Conservation (phyloP, 495 filamentous ascomycete genomes). For the Talaromyces proteolyticus region DNA sequence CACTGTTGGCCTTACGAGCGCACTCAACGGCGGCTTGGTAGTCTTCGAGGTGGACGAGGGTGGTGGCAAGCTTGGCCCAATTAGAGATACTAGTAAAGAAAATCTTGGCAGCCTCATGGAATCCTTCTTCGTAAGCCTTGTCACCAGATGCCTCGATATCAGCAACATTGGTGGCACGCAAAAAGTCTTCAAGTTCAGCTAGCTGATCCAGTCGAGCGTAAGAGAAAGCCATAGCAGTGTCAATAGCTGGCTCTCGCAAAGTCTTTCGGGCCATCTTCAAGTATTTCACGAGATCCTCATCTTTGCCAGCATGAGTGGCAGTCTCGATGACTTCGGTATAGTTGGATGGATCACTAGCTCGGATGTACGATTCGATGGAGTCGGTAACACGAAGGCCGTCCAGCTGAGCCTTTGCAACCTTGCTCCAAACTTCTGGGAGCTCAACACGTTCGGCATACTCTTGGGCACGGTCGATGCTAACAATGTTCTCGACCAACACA, state of each 20-base stretch:
- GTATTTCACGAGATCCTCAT: slow-evolving; percentile 96
- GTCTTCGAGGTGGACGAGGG: slow-evolving; percentile 89
- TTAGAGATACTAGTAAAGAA: slow-evolving; percentile 98
- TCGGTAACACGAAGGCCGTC: slow-evolving; percentile 92
- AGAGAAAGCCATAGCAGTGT: slow-evolving; percentile 90
- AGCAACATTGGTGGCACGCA: slow-evolving; percentile 89
- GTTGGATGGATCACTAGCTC: slow-evolving; percentile 87
- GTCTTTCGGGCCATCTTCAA: slow-evolving; percentile 97
- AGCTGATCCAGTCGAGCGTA: slow-evolving; percentile 89
- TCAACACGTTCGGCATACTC: slow-evolving; percentile 96
- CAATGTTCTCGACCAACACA: slow-evolving; percentile 93
- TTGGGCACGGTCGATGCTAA: slow-evolving; percentile 96
- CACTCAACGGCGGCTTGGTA: slow-evolving; percentile 99
- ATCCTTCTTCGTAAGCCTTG: slow-evolving; percentile 93
- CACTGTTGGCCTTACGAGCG: slow-evolving; percentile 97
- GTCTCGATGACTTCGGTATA: slow-evolving; percentile 95
- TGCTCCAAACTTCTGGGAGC: slow-evolving; percentile 97
- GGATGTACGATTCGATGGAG: slow-evolving; percentile 95
- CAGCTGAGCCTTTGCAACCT: slow-evolving; percentile 95
- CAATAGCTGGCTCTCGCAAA: slow-evolving; percentile 86
- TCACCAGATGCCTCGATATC: slow-evolving; percentile 95
- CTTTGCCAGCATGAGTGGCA: slow-evolving; percentile 92
- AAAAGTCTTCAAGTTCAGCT: slow-evolving; percentile 91
- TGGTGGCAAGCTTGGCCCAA: slow-evolving; percentile 98
- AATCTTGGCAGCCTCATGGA: slow-evolving; percentile 96